Evolutionary conservation across 2,329 filamentous ascomycete species (phyloP).

Genomic region (Colletotrichum acutatum): DNA sequence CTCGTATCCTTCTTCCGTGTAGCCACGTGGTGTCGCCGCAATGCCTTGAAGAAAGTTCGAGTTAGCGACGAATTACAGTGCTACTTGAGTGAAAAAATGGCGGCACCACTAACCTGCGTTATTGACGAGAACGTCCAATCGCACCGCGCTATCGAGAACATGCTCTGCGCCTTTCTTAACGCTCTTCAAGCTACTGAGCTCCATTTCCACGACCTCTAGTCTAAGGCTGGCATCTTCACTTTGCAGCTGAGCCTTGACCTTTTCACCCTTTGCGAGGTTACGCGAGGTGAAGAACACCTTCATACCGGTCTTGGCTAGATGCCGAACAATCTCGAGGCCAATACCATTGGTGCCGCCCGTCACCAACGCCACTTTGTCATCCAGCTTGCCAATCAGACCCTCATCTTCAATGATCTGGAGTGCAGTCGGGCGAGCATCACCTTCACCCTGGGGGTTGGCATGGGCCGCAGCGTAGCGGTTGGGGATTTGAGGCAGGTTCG

Average conservation of each 20-base stretch:
- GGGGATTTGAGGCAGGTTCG: constrained; percentile 5
- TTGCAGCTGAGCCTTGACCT: constrained; percentile 32
- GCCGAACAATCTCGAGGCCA: constrained; percentile 54
- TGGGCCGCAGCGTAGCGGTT: constrained; percentile 17
- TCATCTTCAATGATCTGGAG: constrained; percentile 48
- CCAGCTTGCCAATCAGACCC: constrained; percentile 43
- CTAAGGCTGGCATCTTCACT: constrained; percentile 27
- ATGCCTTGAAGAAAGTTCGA: constrained; percentile 22
- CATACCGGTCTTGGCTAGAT: constrained; percentile 55
- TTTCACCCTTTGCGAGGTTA: constrained; percentile 45
- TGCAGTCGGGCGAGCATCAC: constrained; percentile 51
- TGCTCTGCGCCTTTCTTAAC: constrained; percentile 41
- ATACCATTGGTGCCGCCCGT: constrained; percentile 55
- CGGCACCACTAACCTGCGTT: constrained; percentile 49
- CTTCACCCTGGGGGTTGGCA: constrained; percentile 41
- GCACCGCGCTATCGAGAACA: constrained; percentile 33
- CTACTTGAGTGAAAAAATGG: not conserved
- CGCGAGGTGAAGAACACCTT: constrained; percentile 56
- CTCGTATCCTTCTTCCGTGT: constrained; percentile 39
- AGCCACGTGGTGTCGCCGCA: constrained; percentile 27
- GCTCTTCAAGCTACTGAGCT: constrained; percentile 44
- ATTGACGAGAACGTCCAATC: constrained; percentile 49
- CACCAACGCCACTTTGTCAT: constrained; percentile 51
- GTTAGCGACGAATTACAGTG: not conserved
- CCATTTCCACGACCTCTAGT: constrained; percentile 48